Evolutionary conservation across 2,329 filamentous ascomycete genomes (phyloP).

Genomic region (Amesomyces nigricolor): DNA sequence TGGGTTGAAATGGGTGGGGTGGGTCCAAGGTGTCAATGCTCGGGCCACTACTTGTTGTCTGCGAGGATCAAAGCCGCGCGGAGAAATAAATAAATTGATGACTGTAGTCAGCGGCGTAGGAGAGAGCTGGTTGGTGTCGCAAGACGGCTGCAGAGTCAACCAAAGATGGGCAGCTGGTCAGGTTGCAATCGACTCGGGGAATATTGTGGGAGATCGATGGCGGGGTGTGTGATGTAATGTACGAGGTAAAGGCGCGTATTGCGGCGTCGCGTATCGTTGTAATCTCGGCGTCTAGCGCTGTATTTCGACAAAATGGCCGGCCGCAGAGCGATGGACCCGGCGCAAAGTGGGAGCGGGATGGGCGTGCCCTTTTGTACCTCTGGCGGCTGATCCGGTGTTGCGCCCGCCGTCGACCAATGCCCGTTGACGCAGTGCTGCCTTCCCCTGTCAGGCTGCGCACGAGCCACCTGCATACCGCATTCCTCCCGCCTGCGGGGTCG

Average conservation of each 20-base stretch:
- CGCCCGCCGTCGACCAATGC: conserved; percentile 15
- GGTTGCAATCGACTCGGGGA: neutral
- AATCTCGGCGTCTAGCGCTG: conserved; percentile 2
- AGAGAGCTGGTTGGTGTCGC: no score
- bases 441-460: neutral
- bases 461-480: neutral
- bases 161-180: neutral
- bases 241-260: neutral
- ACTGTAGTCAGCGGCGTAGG: no score
- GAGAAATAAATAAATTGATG: neutral
- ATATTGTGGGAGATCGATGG: neutral
- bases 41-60: no score
- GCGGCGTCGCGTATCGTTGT: conserved; percentile 2
- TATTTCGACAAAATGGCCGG: neutral
- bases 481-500: conserved; percentile 23
- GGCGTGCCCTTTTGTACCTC: conserved; percentile 34
- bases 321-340: conserved; percentile 18
- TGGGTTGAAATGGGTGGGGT: no score
- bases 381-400: conserved; percentile 5
- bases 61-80: no score
- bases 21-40: no score
- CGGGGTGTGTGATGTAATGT: conserved; percentile 18
- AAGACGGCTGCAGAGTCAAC: neutral
- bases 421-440: neutral
- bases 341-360: conserved; percentile 29